phyloP scores from a whole-genome alignment of 2,329 filamentous ascomycete species.

The Akanthomyces lecanii region DNA sequence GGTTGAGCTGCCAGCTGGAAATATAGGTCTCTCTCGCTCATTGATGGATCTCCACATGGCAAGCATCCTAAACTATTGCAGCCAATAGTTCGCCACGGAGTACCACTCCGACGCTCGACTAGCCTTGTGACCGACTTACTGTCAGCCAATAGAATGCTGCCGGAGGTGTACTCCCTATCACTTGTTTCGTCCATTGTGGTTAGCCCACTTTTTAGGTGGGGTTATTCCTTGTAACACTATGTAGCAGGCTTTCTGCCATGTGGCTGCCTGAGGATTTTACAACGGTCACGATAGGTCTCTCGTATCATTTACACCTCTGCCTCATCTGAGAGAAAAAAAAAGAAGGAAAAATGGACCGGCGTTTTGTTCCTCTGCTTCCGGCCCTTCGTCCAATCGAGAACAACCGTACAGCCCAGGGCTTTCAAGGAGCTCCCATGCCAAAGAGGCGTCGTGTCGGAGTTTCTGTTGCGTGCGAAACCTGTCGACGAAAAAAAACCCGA shows the following conservation, averaged over 20 bases:
- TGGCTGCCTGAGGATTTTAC: too few species aligned
- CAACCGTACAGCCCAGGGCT: not conserved
- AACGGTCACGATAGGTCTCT: not conserved
- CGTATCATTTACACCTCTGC: not conserved
- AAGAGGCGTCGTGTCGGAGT: constrained; percentile 25
- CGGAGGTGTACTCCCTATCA: not conserved
- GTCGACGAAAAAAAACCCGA: constrained; percentile 24
- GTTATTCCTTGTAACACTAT: too few species aligned
- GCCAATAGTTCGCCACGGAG: too few species aligned
- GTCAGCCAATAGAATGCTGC: too few species aligned
- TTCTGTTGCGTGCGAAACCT: constrained; percentile 24
- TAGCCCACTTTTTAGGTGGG: not conserved
- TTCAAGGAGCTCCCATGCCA: not conserved
- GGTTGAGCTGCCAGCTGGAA: too few species aligned
- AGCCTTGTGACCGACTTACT: too few species aligned
- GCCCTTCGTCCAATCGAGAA: not conserved
- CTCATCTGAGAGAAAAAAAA: not conserved
- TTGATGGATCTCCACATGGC: too few species aligned
- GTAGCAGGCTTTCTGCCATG: not conserved
- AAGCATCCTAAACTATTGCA: too few species aligned
- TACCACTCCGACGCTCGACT: too few species aligned
- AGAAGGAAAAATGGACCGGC: not conserved
- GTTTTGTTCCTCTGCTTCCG: not conserved
- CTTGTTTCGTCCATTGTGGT: not conserved
- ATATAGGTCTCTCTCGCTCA: too few species aligned